These are phyloP conservation scores for Ogataea henricii DNA, from an alignment of 805 yeast species.

Conservation along the genomic window DNA sequence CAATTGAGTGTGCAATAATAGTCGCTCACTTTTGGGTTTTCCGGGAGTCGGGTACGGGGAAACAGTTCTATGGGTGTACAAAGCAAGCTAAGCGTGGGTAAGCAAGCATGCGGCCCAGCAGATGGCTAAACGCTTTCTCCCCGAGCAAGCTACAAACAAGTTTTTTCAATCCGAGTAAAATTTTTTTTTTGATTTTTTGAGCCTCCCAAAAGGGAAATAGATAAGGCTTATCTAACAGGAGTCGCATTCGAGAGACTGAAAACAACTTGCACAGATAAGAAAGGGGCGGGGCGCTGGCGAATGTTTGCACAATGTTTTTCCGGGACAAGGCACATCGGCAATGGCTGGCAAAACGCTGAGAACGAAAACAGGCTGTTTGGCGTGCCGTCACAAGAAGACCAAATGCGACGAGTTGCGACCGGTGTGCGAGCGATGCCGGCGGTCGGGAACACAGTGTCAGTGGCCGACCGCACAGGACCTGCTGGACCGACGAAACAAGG, in stretches of 20 bases:
- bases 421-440: slow-evolving; percentile 7
- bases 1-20: no score
- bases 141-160: no score
- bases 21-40: no score
- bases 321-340: background rate
- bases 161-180: background rate
- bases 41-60: no score
- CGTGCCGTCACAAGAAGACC: slow-evolving; percentile 10
- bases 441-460: slow-evolving; percentile 1
- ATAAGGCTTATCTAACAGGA: slow-evolving; percentile 5
- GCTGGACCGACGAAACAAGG: slow-evolving; percentile 8
- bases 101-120: no score
- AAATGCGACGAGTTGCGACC: slow-evolving; percentile 17
- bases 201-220: background rate
- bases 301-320: no score
- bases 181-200: background rate
- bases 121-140: no score
- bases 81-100: no score
- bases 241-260: background rate
- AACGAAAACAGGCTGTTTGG: slow-evolving; percentile 10
- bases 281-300: no score
- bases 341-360: slow-evolving; percentile 1
- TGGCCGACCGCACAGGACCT: slow-evolving; percentile 10
- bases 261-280: background rate
- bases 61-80: no score